Conservation (phyloP, 805 yeast genomes). For the Ogataea trehaloabstinens region DNA sequence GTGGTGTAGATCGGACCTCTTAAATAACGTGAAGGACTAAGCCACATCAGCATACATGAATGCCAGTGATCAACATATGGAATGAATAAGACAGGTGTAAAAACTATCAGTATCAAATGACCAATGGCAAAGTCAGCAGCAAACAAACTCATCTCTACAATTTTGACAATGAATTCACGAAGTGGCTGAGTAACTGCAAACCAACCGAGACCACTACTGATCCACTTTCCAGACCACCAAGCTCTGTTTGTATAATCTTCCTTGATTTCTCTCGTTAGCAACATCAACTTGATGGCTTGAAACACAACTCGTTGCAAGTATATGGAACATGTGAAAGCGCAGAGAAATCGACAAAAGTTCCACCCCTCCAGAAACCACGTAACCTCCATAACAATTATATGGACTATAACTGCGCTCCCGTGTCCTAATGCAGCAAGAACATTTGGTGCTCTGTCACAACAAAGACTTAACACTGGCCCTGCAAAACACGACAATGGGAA, state of each 20-base stretch:
- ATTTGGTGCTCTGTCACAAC: slow-evolving; percentile 35
- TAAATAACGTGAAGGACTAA: slow-evolving; percentile 37
- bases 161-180: slow-evolving; percentile 45
- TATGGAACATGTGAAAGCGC: slow-evolving; percentile 38
- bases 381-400: slow-evolving; percentile 35
- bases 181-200: slow-evolving; percentile 40
- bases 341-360: slow-evolving; percentile 37
- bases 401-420: slow-evolving; percentile 32
- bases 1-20: slow-evolving; percentile 39
- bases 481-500: slow-evolving; percentile 37
- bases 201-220: slow-evolving; percentile 37
- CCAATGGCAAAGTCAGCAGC: slow-evolving; percentile 48
- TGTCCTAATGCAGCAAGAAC: slow-evolving; percentile 42
- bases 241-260: slow-evolving; percentile 42
- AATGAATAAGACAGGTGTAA: slow-evolving; percentile 41
- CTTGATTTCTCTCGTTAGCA: slow-evolving; percentile 41
- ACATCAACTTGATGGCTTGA: slow-evolving; percentile 30
- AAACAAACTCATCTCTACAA: slow-evolving; percentile 43
- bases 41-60: slow-evolving; percentile 49
- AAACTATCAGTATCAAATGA: slow-evolving; percentile 38
- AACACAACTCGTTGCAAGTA: slow-evolving; percentile 37
- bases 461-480: slow-evolving; percentile 36
- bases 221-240: slow-evolving; percentile 59
- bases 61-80: slow-evolving; percentile 51
- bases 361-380: slow-evolving; percentile 42